Base-by-base conservation (phyloP, 2,329 filamentous ascomycete species). In the Amauroascus verrucosus region DNA sequence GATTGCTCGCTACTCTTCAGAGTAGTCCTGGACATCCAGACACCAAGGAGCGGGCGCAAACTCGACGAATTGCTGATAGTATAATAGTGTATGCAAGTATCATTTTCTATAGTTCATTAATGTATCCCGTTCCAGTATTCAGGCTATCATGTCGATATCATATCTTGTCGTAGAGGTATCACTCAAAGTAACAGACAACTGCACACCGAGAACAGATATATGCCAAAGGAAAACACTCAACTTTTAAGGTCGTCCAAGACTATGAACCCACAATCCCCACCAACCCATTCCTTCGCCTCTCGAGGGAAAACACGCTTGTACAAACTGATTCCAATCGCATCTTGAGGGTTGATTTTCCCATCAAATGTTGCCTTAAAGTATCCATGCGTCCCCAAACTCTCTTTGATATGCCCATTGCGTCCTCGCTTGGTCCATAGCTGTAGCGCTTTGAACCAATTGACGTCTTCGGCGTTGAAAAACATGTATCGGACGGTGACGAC, bases 281-380 rank as follows among this genome's bases (percentile, higher is more conserved):
- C 62, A 49, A 70, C 68, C 73, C 76, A 73, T 55, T 70, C 64
- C 57, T 63, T 69, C 16, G 88, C 83, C 58, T 76, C 77, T 55
- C 90, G 77, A 6, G 93, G 93, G 78, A 84, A 93, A 56, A 91
- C 82, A 20, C 86, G 75, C 78, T 93, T 93, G 67, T 91, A 93
- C 64, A 93, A 67, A 71, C 88, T 95, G 58, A 97, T 86, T 48
- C 88, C 93, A 45, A 98, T 83, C 2, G 89, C 84, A 72, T 98
- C 93, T 72, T 96, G 87, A 1, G 93, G 90, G 70, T 96, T 97
- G 68, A 98, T 91, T 67, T 86, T 87, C 11, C 84, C 88, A 68
- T 98, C 94, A 73, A 98, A 98, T 1, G 86, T 96, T 11, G 93
- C 93, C 77, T 98, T 98, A 80, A 97, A 97, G 75, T 98, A 98